Evolutionary conservation across 1,284 basidiomycete genomes (phyloP).

Genomic region (Inonotus hispidus): DNA sequence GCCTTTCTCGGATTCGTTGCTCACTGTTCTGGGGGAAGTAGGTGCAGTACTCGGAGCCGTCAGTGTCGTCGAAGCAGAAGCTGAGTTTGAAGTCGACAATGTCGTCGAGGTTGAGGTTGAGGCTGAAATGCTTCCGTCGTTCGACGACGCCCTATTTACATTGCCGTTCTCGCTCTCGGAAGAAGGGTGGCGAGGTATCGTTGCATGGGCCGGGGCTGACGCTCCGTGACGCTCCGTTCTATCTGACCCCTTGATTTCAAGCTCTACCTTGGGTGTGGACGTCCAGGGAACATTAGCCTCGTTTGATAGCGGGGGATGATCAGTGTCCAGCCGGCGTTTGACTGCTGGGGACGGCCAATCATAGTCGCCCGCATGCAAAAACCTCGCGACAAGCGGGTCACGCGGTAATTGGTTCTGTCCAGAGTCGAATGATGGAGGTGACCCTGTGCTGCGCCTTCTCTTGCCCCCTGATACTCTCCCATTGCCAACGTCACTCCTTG

Average conservation of each 20-base stretch:
- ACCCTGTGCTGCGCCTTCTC: constrained; percentile 10
- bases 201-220: background rate
- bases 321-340: constrained; percentile 37
- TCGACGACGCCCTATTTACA: background rate
- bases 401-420: constrained; percentile 5
- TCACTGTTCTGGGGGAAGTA: background rate
- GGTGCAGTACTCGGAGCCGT: background rate
- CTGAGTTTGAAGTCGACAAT: background rate
- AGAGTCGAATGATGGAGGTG: background rate
- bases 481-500: background rate
- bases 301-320: background rate
- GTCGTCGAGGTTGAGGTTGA: background rate
- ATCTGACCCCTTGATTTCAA: too few species aligned
- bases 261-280: background rate
- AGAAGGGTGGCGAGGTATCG: background rate
- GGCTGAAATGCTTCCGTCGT: background rate
- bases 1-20: background rate
- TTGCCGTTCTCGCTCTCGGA: background rate
- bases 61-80: background rate
- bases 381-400: constrained; percentile 47
- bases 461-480: constrained; percentile 1
- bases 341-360: constrained; percentile 34
- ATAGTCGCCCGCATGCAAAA: constrained; percentile 40
- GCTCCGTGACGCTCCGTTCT: too few species aligned
- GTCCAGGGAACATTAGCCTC: background rate